A percentile compares a stretch with the other conserved stretches of the same genome.
These are phyloP conservation scores for Hemisphaericaspora xylofermentans DNA, from an alignment of 1,139 yeast genomes.

Conservation along the genomic window DNA sequence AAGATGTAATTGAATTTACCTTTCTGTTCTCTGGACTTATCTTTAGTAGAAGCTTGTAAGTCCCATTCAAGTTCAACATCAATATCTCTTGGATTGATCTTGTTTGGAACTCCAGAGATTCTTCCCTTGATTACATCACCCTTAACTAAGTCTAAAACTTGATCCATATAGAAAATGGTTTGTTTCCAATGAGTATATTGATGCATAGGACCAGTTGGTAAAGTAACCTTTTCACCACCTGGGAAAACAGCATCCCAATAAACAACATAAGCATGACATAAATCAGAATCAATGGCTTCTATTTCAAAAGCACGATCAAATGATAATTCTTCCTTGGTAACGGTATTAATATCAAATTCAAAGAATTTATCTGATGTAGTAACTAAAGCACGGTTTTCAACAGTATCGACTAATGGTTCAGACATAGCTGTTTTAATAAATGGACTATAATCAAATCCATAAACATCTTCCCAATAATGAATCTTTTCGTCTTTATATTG, in stretches of 20 bases:
- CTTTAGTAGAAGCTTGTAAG: slow-evolving; percentile 54
- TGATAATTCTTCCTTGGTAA: slow-evolving; percentile 76
- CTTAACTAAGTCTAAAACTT: slow-evolving; percentile 72
- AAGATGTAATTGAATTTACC: slow-evolving; percentile 66
- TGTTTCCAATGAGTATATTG: slow-evolving; percentile 96
- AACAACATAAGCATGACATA: slow-evolving; percentile 83
- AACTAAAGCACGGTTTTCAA: slow-evolving; percentile 73
- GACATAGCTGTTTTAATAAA: slow-evolving; percentile 73
- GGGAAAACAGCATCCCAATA: slow-evolving; percentile 95
- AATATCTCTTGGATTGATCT: slow-evolving; percentile 77
- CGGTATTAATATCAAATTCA: slow-evolving; percentile 87
- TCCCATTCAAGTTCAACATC: slow-evolving; percentile 67
- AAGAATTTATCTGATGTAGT: slow-evolving; percentile 71
- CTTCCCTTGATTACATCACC: slow-evolving; percentile 77
- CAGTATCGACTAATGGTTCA: slow-evolving; percentile 94
- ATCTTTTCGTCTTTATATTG: slow-evolving; percentile 91
- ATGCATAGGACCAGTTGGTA: slow-evolving; percentile 81
- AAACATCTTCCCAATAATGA: slow-evolving; percentile 94
- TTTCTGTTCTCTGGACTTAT: slow-evolving; percentile 49
- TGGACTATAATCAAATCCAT: slow-evolving; percentile 90
- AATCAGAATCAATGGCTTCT: slow-evolving; percentile 74
- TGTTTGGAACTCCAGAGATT: slow-evolving; percentile 75
- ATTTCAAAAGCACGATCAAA: slow-evolving; percentile 68
- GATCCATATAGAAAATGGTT: slow-evolving; percentile 87
- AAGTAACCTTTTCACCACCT: slow-evolving; percentile 59